Conservation (phyloP, 2,329 filamentous ascomycete species). For the Colletotrichum graminicola region DNA sequence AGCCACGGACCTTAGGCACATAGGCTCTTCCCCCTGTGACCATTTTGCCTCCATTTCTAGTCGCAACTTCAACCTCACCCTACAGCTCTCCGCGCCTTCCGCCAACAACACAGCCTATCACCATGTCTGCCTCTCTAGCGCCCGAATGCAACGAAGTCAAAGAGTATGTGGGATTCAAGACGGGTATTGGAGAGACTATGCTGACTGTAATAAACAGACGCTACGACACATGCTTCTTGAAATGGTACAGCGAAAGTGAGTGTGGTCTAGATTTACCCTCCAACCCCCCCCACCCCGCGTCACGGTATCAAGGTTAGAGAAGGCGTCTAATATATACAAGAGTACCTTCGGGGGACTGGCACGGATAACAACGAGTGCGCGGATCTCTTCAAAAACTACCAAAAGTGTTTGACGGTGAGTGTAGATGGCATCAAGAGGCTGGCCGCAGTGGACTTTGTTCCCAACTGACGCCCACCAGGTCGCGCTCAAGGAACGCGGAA, state of each 20-base stretch:
- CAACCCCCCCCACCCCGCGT: not conserved
- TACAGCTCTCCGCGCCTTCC: conserved; percentile 14
- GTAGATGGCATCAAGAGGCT: conserved; percentile 14
- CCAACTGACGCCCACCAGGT: conserved; percentile 64
- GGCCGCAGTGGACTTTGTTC: not conserved
- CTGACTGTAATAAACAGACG: conserved; percentile 66
- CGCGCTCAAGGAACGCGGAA: conserved; percentile 88
- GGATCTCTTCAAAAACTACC: conserved; percentile 88
- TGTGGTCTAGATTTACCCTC: conserved; percentile 49
- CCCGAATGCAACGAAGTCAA: conserved; percentile 96
- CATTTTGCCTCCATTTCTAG: conserved; percentile 32
- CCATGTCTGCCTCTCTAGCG: conserved; percentile 93
- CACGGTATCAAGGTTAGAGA: not conserved
- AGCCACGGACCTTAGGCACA: conserved; percentile 29
- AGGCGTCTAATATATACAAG: conserved; percentile 58
- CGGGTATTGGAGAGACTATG: not conserved
- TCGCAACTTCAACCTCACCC: conserved; percentile 23
- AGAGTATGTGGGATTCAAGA: conserved; percentile 71
- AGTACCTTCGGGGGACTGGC: conserved; percentile 89
- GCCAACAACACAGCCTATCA: conserved; percentile 12
- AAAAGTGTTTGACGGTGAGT: conserved; percentile 81
- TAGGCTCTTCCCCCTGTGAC: not conserved
- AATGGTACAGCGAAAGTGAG: conserved; percentile 99
- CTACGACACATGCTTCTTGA: conserved; percentile 97
- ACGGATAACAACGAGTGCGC: conserved; percentile 87